These are phyloP conservation scores for Racocetra persica DNA, from an alignment of 371 early-diverging fungal species.

Conservation along the genomic window DNA sequence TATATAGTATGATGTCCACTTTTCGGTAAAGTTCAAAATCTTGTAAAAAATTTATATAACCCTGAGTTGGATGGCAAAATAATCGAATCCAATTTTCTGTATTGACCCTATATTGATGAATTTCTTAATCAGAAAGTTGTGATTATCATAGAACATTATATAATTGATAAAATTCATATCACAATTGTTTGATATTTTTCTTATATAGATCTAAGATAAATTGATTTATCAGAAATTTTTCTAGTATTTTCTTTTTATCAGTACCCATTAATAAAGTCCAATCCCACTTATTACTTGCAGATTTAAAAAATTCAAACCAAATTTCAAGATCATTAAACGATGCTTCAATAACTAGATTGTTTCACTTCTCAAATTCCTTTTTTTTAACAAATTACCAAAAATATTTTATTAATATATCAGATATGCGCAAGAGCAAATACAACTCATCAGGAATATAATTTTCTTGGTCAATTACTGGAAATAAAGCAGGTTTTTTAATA, in stretches of 20 bases:
- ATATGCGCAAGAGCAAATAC: slow-evolving; percentile 2
- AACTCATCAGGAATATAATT: slow-evolving; percentile 10
- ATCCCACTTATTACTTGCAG: not conserved
- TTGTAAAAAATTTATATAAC: not conserved
- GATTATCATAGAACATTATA: not conserved
- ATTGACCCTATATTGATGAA: not conserved
- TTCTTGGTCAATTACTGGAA: not conserved
- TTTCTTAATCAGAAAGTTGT: not conserved
- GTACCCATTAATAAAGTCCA: not conserved
- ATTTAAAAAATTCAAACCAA: not conserved
- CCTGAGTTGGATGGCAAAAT: not conserved
- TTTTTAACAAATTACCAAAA: slow-evolving; percentile 18
- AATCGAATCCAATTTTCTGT: not conserved
- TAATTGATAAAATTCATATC: not conserved
- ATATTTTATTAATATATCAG: slow-evolving; percentile 13
- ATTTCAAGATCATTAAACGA: not conserved
- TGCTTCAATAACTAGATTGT: not conserved
- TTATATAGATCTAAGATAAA: not conserved
- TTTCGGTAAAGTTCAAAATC: not conserved
- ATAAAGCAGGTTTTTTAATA: not conserved
- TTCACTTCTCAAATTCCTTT: not conserved
- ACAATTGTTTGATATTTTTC: not conserved
- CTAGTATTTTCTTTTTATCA: not conserved
- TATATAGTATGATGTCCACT: not conserved
- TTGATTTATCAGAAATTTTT: not conserved